A percentile compares a stretch with the other conserved stretches of the same genome.
These are phyloP conservation scores for Vigna reflexopilosa DNA, from an alignment of 306 rosid genomes.

Conservation along the genomic window DNA sequence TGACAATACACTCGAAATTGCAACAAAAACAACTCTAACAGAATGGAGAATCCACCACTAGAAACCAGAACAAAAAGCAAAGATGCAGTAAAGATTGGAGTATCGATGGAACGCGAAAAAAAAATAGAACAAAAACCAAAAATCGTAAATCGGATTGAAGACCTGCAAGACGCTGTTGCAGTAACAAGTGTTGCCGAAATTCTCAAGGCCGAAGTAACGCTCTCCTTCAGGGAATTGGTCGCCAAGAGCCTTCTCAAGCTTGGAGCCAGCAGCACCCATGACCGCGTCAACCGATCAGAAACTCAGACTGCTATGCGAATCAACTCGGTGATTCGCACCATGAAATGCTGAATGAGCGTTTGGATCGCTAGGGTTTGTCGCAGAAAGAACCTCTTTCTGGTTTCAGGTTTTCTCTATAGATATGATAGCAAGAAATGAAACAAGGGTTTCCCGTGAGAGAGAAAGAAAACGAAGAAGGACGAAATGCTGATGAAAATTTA, in stretches of 20 bases:
- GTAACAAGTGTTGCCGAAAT: slow-evolving; percentile 98
- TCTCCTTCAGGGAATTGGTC: slow-evolving; percentile 99
- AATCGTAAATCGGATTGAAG: slow-evolving; percentile 29
- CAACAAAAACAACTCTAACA: neutral
- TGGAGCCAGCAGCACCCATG: slow-evolving; percentile 99
- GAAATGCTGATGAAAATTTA: slow-evolving; percentile 32
- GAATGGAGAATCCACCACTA: neutral
- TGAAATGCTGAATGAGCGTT: slow-evolving; percentile 23
- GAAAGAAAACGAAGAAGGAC: neutral
- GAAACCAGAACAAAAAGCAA: neutral
- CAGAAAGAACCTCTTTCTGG: slow-evolving; percentile 23
- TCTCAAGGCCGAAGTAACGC: slow-evolving; percentile 95
- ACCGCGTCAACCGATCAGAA: slow-evolving; percentile 50
- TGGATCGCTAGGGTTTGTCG: slow-evolving; percentile 53
- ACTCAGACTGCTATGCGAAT: slow-evolving; percentile 63
- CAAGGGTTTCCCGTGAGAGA: slow-evolving; percentile 48
- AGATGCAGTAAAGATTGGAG: neutral
- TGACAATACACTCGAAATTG: neutral
- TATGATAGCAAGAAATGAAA: slow-evolving; percentile 32
- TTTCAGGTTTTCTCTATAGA: slow-evolving; percentile 32
- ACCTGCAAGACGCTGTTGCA: slow-evolving; percentile 99
- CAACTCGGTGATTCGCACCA: slow-evolving; percentile 52
- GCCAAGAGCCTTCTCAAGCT: slow-evolving; percentile 99
- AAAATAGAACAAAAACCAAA: neutral
- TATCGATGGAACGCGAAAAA: neutral